Conservation (phyloP, 2,329 filamentous ascomycete species). For the Elsinoe arachidis region DNA sequence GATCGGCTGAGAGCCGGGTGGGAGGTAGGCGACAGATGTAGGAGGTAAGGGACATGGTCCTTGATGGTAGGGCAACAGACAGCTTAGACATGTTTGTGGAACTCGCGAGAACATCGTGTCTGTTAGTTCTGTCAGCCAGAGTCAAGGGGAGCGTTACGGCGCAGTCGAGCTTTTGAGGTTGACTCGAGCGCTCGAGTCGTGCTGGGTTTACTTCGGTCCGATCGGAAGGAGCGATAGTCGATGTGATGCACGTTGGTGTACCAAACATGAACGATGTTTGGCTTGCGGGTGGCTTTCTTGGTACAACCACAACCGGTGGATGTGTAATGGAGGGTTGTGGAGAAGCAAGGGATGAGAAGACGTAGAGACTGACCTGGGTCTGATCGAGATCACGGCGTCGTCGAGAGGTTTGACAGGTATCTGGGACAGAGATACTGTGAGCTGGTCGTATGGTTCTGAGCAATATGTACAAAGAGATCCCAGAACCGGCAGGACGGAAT, state of each 20-base stretch:
- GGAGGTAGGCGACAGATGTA: not conserved
- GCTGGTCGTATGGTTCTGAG: no score
- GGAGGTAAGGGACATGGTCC: not conserved
- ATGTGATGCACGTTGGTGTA: not conserved
- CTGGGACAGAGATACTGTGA: no score
- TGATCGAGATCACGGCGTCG: no score
- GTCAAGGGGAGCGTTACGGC: not conserved
- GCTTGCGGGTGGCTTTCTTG: not conserved
- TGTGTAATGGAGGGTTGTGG: not conserved
- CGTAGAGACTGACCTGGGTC: not conserved
- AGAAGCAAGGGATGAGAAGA: not conserved
- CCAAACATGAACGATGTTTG: not conserved
- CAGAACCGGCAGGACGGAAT: no score
- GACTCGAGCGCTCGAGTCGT: not conserved
- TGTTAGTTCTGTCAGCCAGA: not conserved
- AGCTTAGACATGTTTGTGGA: not conserved
- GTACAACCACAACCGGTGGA: not conserved
- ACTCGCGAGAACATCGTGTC: no score
- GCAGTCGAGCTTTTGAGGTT: not conserved
- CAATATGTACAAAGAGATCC: no score
- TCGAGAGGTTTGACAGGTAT: no score
- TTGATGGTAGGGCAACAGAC: not conserved
- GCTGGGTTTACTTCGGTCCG: not conserved
- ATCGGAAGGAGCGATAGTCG: not conserved
- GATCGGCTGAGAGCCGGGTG: not conserved